Evolutionary conservation across 441 rosid genomes (phyloP).

Genomic region (Populus hybrid): DNA sequence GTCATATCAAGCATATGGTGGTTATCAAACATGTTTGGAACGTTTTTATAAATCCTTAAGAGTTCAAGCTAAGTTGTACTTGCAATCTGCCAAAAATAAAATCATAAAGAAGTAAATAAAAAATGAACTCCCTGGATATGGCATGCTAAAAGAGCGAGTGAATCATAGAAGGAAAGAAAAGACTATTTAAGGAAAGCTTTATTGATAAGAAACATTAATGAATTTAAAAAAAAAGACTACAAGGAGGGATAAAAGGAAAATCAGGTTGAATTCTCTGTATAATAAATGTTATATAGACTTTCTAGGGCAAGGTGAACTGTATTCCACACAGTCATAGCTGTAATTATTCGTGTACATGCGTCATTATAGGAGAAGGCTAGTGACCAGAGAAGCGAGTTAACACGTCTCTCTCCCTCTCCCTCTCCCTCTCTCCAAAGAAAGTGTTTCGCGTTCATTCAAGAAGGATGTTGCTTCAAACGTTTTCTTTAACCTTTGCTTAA

Average conservation of each 20-base stretch:
- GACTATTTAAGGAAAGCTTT: neutral
- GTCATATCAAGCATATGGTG: conserved; percentile 69
- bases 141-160: too few relatives aligned
- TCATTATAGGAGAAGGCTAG: neutral
- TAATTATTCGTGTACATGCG: too few relatives aligned
- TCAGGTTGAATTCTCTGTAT: neutral
- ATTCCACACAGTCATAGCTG: neutral
- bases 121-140: too few relatives aligned
- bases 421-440: neutral
- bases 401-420: neutral
- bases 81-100: conserved; percentile 1
- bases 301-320: conserved; percentile 2
- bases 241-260: neutral
- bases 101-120: neutral
- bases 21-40: conserved; percentile 71
- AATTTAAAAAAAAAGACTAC: neutral
- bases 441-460: neutral
- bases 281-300: conserved; percentile 3
- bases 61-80: neutral
- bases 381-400: neutral
- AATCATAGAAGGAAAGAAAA: neutral
- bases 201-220: neutral
- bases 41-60: conserved; percentile 32
- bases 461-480: neutral
- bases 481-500: neutral